Evolutionary conservation across 257 asterid genomes (phyloP).

Genomic region (Cordia subcordata): DNA sequence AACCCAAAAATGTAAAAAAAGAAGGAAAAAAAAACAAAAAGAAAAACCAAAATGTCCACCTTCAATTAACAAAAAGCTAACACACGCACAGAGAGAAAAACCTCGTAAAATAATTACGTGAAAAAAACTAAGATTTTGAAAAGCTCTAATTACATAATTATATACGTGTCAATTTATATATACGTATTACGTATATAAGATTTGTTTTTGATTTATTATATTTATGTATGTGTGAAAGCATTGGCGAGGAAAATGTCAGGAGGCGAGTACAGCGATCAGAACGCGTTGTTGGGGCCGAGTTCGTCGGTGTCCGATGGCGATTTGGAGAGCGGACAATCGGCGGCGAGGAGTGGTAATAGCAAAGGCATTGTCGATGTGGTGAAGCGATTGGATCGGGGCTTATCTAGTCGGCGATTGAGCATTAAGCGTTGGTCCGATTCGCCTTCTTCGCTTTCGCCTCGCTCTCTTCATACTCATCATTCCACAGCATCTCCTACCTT

Average conservation of each 20-base stretch:
- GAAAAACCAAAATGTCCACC: too few relatives aligned
- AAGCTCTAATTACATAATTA: too few relatives aligned
- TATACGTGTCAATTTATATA: too few relatives aligned
- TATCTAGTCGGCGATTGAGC: conserved; percentile 31
- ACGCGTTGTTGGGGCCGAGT: conserved; percentile 44
- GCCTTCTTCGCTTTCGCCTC: not conserved
- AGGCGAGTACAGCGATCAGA: conserved; percentile 52
- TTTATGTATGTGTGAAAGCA: not conserved
- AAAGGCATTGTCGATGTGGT: conserved; percentile 40
- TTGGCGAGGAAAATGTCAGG: conserved; percentile 26
- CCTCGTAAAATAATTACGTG: not conserved
- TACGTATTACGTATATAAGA: not conserved
- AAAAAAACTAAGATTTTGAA: not conserved
- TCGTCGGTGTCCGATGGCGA: conserved; percentile 59
- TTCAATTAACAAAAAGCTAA: too few relatives aligned
- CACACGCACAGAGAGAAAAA: not conserved
- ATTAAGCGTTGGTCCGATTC: conserved; percentile 11
- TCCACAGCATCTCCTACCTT: conserved; percentile 16
- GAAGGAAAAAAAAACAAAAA: too few relatives aligned
- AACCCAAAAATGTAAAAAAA: too few relatives aligned
- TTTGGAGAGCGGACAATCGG: conserved; percentile 48
- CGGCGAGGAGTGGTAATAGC: conserved; percentile 26
- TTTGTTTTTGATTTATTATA: not conserved
- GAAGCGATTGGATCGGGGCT: conserved; percentile 35
- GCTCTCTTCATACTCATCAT: not conserved